Conservation (phyloP, 2,329 filamentous ascomycete species). For the Sphaceloma murrayae region DNA sequence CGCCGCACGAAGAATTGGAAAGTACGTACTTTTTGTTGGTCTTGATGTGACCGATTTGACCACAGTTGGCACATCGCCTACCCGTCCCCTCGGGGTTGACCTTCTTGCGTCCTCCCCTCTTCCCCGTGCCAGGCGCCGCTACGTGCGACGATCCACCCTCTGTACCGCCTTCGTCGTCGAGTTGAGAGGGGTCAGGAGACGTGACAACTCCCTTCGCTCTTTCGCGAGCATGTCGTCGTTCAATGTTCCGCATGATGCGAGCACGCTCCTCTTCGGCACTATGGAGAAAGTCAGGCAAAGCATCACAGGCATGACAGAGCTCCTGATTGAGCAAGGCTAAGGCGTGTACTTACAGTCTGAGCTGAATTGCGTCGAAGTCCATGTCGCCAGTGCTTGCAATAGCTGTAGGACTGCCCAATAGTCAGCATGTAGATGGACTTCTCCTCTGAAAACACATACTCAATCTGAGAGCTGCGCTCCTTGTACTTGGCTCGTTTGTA, state of each 20-base stretch:
- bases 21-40: slow-evolving; percentile 87
- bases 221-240: slow-evolving; percentile 79
- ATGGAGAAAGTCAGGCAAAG: slow-evolving; percentile 24
- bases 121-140: slow-evolving; percentile 21
- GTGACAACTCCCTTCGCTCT: slow-evolving; percentile 60
- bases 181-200: slow-evolving; percentile 33
- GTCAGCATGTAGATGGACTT: slow-evolving; percentile 21
- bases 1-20: background rate
- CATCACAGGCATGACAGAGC: too few species aligned
- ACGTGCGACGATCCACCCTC: slow-evolving; percentile 19
- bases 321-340: too few species aligned
- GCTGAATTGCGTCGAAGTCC: slow-evolving; percentile 54
- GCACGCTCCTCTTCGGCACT: slow-evolving; percentile 66
- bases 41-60: slow-evolving; percentile 94
- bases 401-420: slow-evolving; percentile 43
- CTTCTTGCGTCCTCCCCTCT: slow-evolving; percentile 45
- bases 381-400: slow-evolving; percentile 56
- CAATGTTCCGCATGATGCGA: slow-evolving; percentile 82
- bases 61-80: slow-evolving; percentile 95
- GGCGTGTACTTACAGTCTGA: slow-evolving; percentile 41
- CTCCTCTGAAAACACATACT: slow-evolving; percentile 43
- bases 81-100: slow-evolving; percentile 57
- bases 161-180: slow-evolving; percentile 42
- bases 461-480: slow-evolving; percentile 60
- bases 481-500: slow-evolving; percentile 72